A percentile compares a stretch with the other conserved stretches of the same genome.
Conservation (phyloP, 768 basidiomycete genomes). For the Goffeauzyma gilvescens region DNA sequence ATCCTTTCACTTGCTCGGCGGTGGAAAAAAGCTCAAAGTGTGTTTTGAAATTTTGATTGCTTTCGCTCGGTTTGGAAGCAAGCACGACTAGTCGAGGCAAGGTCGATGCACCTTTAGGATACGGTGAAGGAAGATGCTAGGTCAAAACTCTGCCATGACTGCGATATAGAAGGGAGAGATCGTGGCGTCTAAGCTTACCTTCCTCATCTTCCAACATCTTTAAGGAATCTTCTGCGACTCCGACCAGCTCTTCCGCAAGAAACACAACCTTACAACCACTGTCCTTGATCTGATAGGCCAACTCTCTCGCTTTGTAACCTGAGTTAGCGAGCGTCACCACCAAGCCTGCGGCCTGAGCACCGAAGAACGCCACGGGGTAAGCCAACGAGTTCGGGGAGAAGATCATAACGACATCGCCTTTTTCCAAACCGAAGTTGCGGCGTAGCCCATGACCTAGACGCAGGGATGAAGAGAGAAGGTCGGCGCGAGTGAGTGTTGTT, state of each 20-base stretch:
- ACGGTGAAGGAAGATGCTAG: too few species aligned
- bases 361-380: slow-evolving; percentile 39
- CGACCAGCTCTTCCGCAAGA: slow-evolving; percentile 41
- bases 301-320: slow-evolving; percentile 48
- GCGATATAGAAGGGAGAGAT: too few species aligned
- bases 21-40: too few species aligned
- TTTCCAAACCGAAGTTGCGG: slow-evolving; percentile 26
- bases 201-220: slow-evolving; percentile 2
- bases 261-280: slow-evolving; percentile 48
- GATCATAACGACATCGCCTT: slow-evolving; percentile 44
- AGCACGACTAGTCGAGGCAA: too few species aligned
- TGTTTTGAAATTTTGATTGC: too few species aligned
- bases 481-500: not conserved
- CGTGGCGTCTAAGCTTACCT: too few species aligned
- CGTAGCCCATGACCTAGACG: slow-evolving; percentile 3
- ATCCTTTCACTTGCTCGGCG: too few species aligned
- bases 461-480: not conserved
- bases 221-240: not conserved
- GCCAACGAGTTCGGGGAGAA: slow-evolving; percentile 46
- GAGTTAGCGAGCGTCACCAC: slow-evolving; percentile 56
- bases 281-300: slow-evolving; percentile 53
- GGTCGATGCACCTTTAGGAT: too few species aligned
- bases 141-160: too few species aligned
- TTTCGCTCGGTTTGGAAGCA: too few species aligned
- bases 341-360: slow-evolving; percentile 44